These are phyloP conservation scores for Leucocoprinus leucothites DNA, from an alignment of 768 basidiomycete species.

Conservation along the genomic window DNA sequence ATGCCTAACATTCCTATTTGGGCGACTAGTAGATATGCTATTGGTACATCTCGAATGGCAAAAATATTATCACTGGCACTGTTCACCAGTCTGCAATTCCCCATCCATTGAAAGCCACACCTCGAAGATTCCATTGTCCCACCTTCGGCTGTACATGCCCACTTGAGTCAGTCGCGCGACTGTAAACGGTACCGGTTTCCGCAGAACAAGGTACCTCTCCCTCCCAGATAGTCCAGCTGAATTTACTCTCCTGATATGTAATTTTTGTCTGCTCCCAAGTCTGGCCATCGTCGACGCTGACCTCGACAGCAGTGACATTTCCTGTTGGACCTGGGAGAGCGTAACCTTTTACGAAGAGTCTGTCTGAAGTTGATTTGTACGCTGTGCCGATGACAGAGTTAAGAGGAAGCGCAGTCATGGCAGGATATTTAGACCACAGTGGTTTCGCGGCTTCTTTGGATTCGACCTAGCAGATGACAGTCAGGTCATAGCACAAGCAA, in stretches of 20 bases:
- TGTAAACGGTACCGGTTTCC: conserved; percentile 35
- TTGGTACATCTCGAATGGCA: no score
- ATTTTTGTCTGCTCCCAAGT: conserved; percentile 51
- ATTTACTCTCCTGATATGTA: conserved; percentile 58
- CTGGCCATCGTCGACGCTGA: conserved; percentile 48
- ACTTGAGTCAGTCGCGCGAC: conserved; percentile 49
- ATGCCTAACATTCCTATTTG: no score
- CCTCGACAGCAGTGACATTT: conserved; percentile 45
- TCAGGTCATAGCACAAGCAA: conserved; percentile 2
- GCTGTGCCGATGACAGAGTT: conserved; percentile 58
- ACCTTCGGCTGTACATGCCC: conserved; percentile 48
- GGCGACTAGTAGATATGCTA: no score
- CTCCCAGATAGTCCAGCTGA: conserved; percentile 80
- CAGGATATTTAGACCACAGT: conserved; percentile 54
- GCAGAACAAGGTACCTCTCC: conserved; percentile 34
- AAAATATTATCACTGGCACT: no score
- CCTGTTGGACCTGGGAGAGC: conserved; percentile 45
- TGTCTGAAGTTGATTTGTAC: conserved; percentile 26
- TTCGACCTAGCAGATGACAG: conserved; percentile 35
- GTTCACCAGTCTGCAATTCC: conserved; percentile 40
- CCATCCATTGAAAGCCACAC: conserved; percentile 58
- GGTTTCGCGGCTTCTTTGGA: conserved; percentile 40
- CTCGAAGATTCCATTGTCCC: conserved; percentile 63
- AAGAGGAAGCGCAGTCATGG: conserved; percentile 55
- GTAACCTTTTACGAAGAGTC: conserved; percentile 52